These are phyloP conservation scores for Penicillium palitans DNA, from an alignment of 2,329 filamentous ascomycete species.

Conservation along the genomic window DNA sequence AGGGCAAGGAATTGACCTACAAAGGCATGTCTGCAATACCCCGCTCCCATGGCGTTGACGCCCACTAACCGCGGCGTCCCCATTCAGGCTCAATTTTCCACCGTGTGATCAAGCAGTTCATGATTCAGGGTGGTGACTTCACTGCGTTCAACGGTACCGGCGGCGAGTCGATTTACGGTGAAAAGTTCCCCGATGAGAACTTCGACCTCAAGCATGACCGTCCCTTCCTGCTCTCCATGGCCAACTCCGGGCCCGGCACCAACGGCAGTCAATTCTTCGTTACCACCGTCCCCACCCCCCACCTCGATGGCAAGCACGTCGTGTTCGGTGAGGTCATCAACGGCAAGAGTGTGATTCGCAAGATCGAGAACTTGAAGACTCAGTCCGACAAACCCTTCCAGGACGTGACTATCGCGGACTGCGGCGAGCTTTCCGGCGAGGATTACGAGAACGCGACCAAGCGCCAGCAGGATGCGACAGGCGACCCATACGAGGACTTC, in stretches of 20 bases:
- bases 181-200: conserved; percentile 97
- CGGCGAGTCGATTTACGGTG: conserved; percentile 95
- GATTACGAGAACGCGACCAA: conserved; percentile 66
- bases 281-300: conserved; percentile 91
- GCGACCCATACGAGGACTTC: conserved; percentile 93
- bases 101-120: conserved; percentile 97
- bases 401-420: conserved; percentile 76
- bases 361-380: conserved; percentile 82
- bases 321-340: conserved; percentile 93
- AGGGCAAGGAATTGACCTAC: conserved; percentile 85
- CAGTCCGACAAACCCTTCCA: conserved; percentile 74
- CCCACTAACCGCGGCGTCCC: conserved; percentile 3
- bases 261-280: conserved; percentile 99
- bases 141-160: conserved; percentile 92
- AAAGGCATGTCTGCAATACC: conserved; percentile 56
- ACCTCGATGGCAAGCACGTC: conserved; percentile 94
- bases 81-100: conserved; percentile 75
- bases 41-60: background rate
- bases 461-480: conserved; percentile 73
- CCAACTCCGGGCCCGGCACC: conserved; percentile 91
- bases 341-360: conserved; percentile 86
- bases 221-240: conserved; percentile 95
- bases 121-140: conserved; percentile 98
- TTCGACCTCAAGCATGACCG: conserved; percentile 89
- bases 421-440: conserved; percentile 76